Evolutionary conservation across 2,329 filamentous ascomycete genomes (phyloP).

Genomic region (Nigrospora sphaerica): DNA sequence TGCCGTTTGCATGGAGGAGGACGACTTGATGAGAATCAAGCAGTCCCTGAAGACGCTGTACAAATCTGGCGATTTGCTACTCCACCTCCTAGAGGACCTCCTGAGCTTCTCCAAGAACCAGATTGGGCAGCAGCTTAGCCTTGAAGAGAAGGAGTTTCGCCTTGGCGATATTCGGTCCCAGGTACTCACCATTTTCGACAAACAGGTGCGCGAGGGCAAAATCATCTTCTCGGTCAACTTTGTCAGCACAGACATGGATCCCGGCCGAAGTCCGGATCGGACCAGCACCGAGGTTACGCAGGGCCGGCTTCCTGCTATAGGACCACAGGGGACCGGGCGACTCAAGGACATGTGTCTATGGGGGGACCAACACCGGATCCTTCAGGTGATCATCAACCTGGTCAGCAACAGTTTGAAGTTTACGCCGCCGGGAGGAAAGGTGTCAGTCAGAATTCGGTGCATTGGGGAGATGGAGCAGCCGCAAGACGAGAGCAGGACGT

Average conservation of each 20-base stretch:
- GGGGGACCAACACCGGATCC: constrained; percentile 86
- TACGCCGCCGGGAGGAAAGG: constrained; percentile 68
- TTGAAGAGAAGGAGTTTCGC: constrained; percentile 82
- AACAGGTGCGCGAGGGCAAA: constrained; percentile 73
- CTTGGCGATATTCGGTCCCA: constrained; percentile 80
- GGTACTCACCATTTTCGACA: constrained; percentile 79
- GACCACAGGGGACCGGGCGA: constrained; percentile 58
- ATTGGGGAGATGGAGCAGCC: constrained; percentile 48
- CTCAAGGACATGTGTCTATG: constrained; percentile 82
- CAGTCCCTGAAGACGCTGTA: constrained; percentile 83
- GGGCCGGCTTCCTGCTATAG: constrained; percentile 46
- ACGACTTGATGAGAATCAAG: constrained; percentile 70
- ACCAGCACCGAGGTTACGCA: constrained; percentile 22
- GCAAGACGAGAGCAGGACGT: constrained; percentile 41
- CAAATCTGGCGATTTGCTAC: constrained; percentile 75
- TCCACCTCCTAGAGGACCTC: constrained; percentile 83
- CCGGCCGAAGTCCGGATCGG: constrained; percentile 22
- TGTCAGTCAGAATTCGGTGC: constrained; percentile 71
- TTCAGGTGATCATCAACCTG: constrained; percentile 90
- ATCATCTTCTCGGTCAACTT: constrained; percentile 71
- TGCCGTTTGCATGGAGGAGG: constrained; percentile 86
- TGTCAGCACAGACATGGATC: constrained; percentile 40
- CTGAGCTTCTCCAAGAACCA: constrained; percentile 94
- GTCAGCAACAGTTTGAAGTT: constrained; percentile 92
- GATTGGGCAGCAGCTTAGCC: constrained; percentile 72